These are phyloP conservation scores for Lodderomyces oxycetoniae DNA, from an alignment of 1,139 yeast genomes.

Conservation along the genomic window DNA sequence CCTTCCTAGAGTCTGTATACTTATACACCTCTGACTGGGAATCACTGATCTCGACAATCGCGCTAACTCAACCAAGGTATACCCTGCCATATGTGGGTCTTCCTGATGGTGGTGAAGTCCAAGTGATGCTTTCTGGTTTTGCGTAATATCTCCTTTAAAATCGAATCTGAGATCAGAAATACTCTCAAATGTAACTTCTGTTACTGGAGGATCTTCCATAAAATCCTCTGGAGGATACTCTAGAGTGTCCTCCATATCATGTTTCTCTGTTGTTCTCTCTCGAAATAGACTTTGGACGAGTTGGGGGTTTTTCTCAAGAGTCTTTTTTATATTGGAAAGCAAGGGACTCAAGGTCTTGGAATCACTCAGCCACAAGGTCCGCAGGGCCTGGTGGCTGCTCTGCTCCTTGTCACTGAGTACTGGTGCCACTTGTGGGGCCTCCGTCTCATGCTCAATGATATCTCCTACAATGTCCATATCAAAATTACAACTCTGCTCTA, in stretches of 20 bases:
- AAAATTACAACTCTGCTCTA: no score
- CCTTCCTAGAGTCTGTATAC: slow-evolving; percentile 84
- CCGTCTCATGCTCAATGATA: slow-evolving; percentile 62
- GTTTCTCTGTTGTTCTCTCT: slow-evolving; percentile 63
- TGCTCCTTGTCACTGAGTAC: no score
- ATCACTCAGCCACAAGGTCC: background rate
- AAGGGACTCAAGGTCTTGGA: slow-evolving; percentile 65
- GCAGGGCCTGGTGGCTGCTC: slow-evolving; percentile 25
- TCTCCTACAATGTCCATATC: slow-evolving; percentile 71
- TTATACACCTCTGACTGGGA: slow-evolving; percentile 81
- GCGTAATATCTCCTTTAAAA: slow-evolving; percentile 73
- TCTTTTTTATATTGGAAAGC: slow-evolving; percentile 78
- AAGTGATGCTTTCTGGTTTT: slow-evolving; percentile 44
- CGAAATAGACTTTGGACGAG: slow-evolving; percentile 80
- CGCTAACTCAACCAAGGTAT: slow-evolving; percentile 76
- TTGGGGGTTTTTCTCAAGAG: no score
- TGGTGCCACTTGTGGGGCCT: no score
- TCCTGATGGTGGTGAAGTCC: slow-evolving; percentile 94
- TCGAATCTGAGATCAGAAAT: slow-evolving; percentile 78
- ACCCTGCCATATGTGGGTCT: slow-evolving; percentile 87
- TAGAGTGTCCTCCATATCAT: no score
- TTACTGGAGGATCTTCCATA: slow-evolving; percentile 82
- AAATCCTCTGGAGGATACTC: no score
- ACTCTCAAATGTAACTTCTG: slow-evolving; percentile 53
- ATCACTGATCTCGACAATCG: slow-evolving; percentile 75